Base-by-base conservation (phyloP, 208 protist genomes). In the Leishmania turanica region DNA sequence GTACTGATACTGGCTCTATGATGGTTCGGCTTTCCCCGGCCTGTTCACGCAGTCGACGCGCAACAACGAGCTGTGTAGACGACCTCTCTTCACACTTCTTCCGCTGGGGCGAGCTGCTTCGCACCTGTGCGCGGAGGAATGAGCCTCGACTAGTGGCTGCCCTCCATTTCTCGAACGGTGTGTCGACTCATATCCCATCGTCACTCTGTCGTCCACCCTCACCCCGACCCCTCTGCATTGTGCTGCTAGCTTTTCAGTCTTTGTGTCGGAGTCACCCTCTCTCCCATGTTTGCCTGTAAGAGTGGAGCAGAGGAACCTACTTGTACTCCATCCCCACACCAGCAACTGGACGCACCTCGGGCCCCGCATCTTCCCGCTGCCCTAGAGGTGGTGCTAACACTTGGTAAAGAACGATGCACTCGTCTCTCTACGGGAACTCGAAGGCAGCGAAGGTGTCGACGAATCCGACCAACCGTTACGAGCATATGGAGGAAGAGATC, bases 401-500 rank as follows among this genome's bases (percentile, higher is more conserved):
- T 53, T 73, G 68, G 7, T 15, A 9, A 31, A 13, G 24, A 9
- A 31, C 49, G 19, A 96, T 96, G 93, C 90, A 90, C 34, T 96
- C 93, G 0, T 88, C 88, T 19, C 85, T 96, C 8, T 96, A 93
- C 71, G 79, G 80, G 13, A 90, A 76, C 31, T 11, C 77, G 17
- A 68, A 77, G 58, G 13, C 65, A 3, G 65, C 64, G 31, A 45
- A 70, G 42, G 78, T 78, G 0, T 17, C 60, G 0, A 64, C 70
- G 3, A 74, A 19, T 21, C 51, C 27, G 7, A 21, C 81, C 7
- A 85, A 71, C 45, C 77, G 78, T 71, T 80, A 75, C 40, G 80
- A 84, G 19, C 84, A 90, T 24, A 90, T 96, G 87, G 90, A 97
- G 75, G 91, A 97, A 37, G 88, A 93, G 66, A 83, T 94, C 3